A percentile compares a stretch with the other conserved stretches of the same genome.
Conservation (phyloP, 1,139 yeast genomes). For the Diutina siamensis region DNA sequence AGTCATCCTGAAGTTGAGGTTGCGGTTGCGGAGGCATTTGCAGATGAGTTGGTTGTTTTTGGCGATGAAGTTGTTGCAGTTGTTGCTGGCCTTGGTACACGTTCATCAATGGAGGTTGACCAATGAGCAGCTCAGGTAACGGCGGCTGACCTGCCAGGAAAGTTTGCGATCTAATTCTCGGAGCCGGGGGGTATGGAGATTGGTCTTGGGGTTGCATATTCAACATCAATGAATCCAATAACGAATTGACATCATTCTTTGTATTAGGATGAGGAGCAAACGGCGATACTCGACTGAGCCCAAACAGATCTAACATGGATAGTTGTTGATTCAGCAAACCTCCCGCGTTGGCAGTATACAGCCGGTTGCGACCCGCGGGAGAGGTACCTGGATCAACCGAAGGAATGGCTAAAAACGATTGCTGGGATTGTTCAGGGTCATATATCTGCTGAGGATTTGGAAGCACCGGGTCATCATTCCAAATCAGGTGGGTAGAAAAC, state of each 20-base stretch:
- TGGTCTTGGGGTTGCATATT: conserved; percentile 2
- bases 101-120: conserved; percentile 15
- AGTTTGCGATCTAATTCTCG: conserved; percentile 32
- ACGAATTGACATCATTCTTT: conserved; percentile 9
- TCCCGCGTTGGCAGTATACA: conserved; percentile 31
- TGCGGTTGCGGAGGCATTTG: neutral
- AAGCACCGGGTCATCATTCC: conserved; percentile 31
- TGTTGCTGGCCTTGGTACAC: neutral
- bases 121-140: conserved; percentile 16
- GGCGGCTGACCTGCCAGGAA: conserved; percentile 2
- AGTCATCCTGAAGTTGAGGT: conserved; percentile 31
- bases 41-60: neutral
- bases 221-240: conserved; percentile 5
- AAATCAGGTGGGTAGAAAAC: conserved; percentile 33
- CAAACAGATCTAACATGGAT: conserved; percentile 12
- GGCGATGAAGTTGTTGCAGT: neutral
- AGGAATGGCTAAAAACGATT: conserved; percentile 17
- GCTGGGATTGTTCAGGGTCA: conserved; percentile 10
- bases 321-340: conserved; percentile 16
- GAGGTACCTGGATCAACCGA: conserved; percentile 14
- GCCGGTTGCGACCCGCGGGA: conserved; percentile 24
- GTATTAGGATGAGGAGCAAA: conserved; percentile 7
- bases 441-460: conserved; percentile 11
- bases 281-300: conserved; percentile 9
- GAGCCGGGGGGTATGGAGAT: conserved; percentile 7